Conservation (phyloP, 805 yeast genomes). For the Pichia kluyveri region DNA sequence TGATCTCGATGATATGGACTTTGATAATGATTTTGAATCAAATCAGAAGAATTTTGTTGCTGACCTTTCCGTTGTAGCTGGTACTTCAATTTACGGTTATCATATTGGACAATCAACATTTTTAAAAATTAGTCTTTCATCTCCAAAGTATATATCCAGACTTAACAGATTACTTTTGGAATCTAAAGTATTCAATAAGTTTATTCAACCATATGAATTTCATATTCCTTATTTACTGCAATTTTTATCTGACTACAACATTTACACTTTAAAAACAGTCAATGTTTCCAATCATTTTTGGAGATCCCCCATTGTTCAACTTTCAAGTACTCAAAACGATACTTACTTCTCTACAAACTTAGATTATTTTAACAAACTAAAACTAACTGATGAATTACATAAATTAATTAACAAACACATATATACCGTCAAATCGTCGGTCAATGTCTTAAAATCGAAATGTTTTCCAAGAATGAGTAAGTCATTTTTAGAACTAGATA, state of each 20-base stretch:
- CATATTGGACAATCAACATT: slow-evolving; percentile 54
- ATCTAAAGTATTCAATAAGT: slow-evolving; percentile 32
- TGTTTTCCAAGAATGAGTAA: slow-evolving; percentile 47
- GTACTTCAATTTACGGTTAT: slow-evolving; percentile 79
- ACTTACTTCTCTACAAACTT: slow-evolving; percentile 18
- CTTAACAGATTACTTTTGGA: slow-evolving; percentile 39
- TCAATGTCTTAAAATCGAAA: slow-evolving; percentile 23
- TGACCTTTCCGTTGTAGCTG: slow-evolving; percentile 57
- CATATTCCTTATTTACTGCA: slow-evolving; percentile 75
- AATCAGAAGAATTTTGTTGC: slow-evolving; percentile 34
- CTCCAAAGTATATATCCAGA: slow-evolving; percentile 50
- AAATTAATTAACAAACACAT: slow-evolving; percentile 22
- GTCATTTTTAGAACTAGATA: slow-evolving; percentile 64
- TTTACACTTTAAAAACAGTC: slow-evolving; percentile 81
- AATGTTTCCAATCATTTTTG: slow-evolving; percentile 38
- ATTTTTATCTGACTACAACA: slow-evolving; percentile 72
- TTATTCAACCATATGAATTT: slow-evolving; percentile 56
- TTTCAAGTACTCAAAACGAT: slow-evolving; percentile 7
- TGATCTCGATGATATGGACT: slow-evolving; percentile 8
- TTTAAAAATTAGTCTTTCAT: slow-evolving; percentile 58
- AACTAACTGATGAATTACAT: slow-evolving; percentile 26
- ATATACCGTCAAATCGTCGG: slow-evolving; percentile 2
- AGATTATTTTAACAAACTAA: slow-evolving; percentile 15
- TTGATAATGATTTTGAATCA: neutral
- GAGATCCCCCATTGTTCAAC: slow-evolving; percentile 40